These are phyloP conservation scores for Noccaea bulbosa DNA, from an alignment of 345 rosid species.

Conservation along the genomic window DNA sequence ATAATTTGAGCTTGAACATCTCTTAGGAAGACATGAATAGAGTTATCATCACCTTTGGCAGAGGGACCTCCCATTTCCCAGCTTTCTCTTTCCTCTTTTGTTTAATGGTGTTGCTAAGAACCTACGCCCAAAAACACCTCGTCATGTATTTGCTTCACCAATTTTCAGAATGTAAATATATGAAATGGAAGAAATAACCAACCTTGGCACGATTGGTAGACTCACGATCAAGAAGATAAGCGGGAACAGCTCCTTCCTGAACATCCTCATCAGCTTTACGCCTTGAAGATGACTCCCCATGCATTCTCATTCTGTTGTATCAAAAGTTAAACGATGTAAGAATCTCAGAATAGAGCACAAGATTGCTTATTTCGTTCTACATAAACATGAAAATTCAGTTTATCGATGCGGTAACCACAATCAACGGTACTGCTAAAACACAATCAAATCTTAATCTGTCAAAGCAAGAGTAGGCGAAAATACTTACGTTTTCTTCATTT, in stretches of 20 bases:
- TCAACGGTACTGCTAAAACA: no score
- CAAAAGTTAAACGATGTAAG: not conserved
- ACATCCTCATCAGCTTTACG: slow-evolving; percentile 89
- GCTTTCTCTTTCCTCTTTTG: slow-evolving; percentile 98
- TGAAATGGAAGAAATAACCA: not conserved
- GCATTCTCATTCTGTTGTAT: slow-evolving; percentile 74
- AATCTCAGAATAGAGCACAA: not conserved
- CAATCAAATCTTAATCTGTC: not conserved
- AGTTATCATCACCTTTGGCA: slow-evolving; percentile 64
- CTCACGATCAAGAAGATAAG: slow-evolving; percentile 95
- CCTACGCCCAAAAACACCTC: slow-evolving; percentile 45
- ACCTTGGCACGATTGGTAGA: slow-evolving; percentile 84
- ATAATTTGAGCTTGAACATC: not conserved
- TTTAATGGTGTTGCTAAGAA: slow-evolving; percentile 89
- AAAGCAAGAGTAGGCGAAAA: not conserved
- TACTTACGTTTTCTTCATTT: slow-evolving; percentile 76
- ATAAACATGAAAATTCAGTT: not conserved
- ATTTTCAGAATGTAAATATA: not conserved
- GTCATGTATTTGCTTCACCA: slow-evolving; percentile 14
- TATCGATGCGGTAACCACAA: not conserved
- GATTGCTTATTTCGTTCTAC: not conserved
- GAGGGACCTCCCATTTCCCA: slow-evolving; percentile 98
- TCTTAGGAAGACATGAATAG: not conserved
- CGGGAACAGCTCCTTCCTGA: slow-evolving; percentile 93
- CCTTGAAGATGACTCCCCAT: slow-evolving; percentile 83